Evolutionary conservation across 192 early-diverging fungal species (phyloP).

Genomic region (Linderina pennispora): DNA sequence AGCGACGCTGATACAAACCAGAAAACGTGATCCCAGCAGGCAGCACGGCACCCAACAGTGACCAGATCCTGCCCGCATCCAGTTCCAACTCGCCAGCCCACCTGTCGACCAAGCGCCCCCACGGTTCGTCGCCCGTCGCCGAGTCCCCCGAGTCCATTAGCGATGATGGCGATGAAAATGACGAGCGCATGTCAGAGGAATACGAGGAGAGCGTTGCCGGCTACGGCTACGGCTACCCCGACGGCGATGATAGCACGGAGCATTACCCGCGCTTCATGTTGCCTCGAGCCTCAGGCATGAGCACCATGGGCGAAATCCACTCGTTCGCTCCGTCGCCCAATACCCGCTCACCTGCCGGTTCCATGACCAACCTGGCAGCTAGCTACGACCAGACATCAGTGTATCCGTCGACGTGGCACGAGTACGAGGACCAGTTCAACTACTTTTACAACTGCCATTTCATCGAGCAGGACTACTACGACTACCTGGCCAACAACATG

Average conservation of each 20-base stretch:
- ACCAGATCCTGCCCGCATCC: not conserved
- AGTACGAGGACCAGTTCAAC: conserved; percentile 46
- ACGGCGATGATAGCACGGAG: not conserved
- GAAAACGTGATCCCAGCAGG: no score
- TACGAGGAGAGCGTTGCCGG: not conserved
- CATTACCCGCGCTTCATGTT: conserved; percentile 36
- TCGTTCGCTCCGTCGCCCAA: conserved; percentile 14
- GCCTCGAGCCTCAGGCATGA: conserved; percentile 34
- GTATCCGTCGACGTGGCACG: conserved; percentile 41
- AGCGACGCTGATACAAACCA: not conserved
- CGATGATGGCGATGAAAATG: not conserved
- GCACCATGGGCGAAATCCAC: conserved; percentile 46
- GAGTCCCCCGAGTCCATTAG: not conserved
- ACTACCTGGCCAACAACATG: conserved; percentile 18
- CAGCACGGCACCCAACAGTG: not conserved
- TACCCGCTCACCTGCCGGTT: conserved; percentile 4
- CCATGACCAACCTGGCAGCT: conserved; percentile 5
- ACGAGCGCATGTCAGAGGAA: not conserved
- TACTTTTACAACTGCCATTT: conserved; percentile 46
- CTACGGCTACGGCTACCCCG: not conserved
- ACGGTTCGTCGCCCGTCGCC: not conserved
- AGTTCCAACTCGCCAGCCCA: not conserved
- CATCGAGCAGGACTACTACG: conserved; percentile 43
- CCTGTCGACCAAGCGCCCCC: not conserved
- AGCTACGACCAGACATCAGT: conserved; percentile 11